Evolutionary conservation across 768 basidiomycete genomes (phyloP).

Genomic region (Mycena alexandri): DNA sequence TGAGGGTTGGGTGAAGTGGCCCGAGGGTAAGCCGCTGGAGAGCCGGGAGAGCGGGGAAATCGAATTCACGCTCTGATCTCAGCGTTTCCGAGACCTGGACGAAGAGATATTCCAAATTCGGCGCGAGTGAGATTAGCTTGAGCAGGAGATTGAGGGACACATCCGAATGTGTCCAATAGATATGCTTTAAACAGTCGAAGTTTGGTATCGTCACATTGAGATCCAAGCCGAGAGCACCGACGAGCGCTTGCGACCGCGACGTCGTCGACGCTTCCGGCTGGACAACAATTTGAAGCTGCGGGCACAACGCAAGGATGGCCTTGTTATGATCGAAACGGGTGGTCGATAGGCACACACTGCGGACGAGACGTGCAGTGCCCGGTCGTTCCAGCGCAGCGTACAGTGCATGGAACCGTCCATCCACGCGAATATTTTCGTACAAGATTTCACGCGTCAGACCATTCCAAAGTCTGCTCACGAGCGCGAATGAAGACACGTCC

Average conservation of each 20-base stretch:
- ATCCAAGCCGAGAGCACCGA: not conserved
- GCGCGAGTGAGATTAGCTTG: slow-evolving; percentile 3
- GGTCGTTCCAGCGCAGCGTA: not conserved
- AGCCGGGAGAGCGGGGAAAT: not conserved
- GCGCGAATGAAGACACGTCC: slow-evolving; percentile 18
- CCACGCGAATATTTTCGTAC: slow-evolving; percentile 25
- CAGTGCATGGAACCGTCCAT: slow-evolving; percentile 5
- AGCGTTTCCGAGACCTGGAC: not conserved
- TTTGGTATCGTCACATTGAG: not conserved
- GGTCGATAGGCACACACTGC: slow-evolving; percentile 24
- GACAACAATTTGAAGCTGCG: slow-evolving; percentile 15
- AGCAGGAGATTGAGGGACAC: not conserved
- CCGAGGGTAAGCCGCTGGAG: slow-evolving; percentile 16
- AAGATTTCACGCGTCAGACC: slow-evolving; percentile 22
- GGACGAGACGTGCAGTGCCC: slow-evolving; percentile 11
- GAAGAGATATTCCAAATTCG: slow-evolving; percentile 15
- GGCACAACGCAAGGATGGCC: slow-evolving; percentile 21
- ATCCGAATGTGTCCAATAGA: slow-evolving; percentile 23
- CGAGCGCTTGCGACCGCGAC: not conserved
- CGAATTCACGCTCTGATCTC: not conserved
- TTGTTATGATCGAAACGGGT: slow-evolving; percentile 21
- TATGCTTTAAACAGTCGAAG: slow-evolving; percentile 1
- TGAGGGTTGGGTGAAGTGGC: not conserved
- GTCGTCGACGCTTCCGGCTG: not conserved
- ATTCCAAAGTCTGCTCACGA: slow-evolving; percentile 32